Base-by-base conservation (phyloP, 2,329 filamentous ascomycete species). In the Geosmithia flava region DNA sequence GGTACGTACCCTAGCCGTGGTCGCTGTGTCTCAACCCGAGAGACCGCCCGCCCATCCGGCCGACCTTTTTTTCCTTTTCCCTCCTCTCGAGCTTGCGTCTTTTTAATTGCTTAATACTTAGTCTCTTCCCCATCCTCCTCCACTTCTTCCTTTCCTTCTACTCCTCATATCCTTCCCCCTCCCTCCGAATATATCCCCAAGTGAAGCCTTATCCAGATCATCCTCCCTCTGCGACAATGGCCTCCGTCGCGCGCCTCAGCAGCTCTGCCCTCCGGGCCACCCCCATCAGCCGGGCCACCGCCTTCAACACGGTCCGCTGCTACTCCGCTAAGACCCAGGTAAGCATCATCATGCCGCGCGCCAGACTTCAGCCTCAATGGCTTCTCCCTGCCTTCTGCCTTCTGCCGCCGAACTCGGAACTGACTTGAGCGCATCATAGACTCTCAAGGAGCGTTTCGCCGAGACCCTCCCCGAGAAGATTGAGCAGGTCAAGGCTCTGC, bases 401-500 rank as follows among this genome's bases (percentile, higher is more conserved):
- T n/a, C n/a, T n/a, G n/a, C n/a, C 17, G 41, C 41, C 41, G 41
- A 11, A 42, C n/a, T 19, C 17, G 41, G 33, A 33, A 8, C 23
- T n/a, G n/a, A 23, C 30, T 19, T 20, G n/a, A 40, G 16, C 23
- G 13, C 39, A 4, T 23, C 52, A 23, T 45, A 98, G 93, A 89
- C 89, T 59, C 75, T 98, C 67, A 98, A 98, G 79, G 93, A 98
- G 70, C 91, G 89, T 66, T 97, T 98, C 70, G 91, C 91, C 67
- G 90, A 93, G 69, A 85, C 91, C 64, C 78, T 98, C 54, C 93
- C 93, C 60, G 88, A 83, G 68, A 94, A 97, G 81, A 85, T 96
- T 66, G 93, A 98, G 75, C 87, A 97, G 81, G 89, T 98, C 78
- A 98, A 98, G 87, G 83, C 88, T 70, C 83, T 98, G 64, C 82